phyloP scores from a whole-genome alignment of 306 rosid species.

The Cicer cuneatum region DNA sequence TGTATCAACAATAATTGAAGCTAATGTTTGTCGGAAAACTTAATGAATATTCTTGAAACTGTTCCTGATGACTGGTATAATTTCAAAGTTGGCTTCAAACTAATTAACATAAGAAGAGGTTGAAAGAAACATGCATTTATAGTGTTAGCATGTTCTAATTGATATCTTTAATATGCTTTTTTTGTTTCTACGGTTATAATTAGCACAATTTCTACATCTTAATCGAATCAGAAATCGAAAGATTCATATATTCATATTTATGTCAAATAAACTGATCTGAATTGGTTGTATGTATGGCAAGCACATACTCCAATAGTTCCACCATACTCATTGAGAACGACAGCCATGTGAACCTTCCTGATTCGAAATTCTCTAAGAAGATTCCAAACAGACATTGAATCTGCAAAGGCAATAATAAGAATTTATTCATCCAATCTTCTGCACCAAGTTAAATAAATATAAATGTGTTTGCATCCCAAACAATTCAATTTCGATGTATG shows the following conservation, averaged over 20 bases:
- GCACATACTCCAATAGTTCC: conserved; percentile 97
- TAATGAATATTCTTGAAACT: conserved; percentile 13
- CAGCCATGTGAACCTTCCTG: conserved; percentile 99
- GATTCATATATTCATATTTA: conserved; percentile 12
- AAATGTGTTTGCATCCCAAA: conserved; percentile 26
- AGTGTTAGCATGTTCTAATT: conserved; percentile 28
- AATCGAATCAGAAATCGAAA: conserved; percentile 17
- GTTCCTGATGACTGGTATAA: conserved; percentile 2
- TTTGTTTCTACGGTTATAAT: conserved; percentile 24
- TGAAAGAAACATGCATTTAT: conserved; percentile 27
- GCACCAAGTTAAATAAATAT: background rate
- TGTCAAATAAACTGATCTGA: conserved; percentile 41
- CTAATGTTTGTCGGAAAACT: background rate
- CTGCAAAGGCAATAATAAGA: conserved; percentile 62
- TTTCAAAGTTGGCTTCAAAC: background rate
- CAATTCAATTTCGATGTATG: conserved; percentile 27
- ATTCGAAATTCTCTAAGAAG: conserved; percentile 99
- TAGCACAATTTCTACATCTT: conserved; percentile 25
- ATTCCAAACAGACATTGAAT: conserved; percentile 99
- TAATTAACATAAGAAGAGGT: conserved; percentile 20
- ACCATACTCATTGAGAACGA: conserved; percentile 96
- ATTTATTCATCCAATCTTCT: conserved; percentile 37
- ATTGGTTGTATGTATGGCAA: conserved; percentile 31
- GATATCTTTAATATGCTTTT: conserved; percentile 13
- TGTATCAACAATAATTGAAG: conserved; percentile 17